A percentile compares a stretch with the other conserved stretches of the same genome.
Evolutionary conservation across 345 rosid species (phyloP).

Genomic region (Populus ilicifolia): DNA sequence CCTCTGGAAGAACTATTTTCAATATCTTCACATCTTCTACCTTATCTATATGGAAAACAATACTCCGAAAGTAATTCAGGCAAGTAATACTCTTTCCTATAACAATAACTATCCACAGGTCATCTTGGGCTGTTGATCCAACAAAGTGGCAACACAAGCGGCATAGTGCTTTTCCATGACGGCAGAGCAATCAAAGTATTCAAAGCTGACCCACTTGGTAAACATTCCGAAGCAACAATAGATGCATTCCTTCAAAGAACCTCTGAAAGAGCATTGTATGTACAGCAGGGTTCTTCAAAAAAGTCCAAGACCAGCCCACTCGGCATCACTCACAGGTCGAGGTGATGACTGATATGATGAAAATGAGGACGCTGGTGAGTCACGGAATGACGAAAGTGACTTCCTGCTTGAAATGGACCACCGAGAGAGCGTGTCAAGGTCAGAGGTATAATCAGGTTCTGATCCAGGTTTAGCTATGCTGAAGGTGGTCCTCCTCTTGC

Average conservation of each 20-base stretch:
- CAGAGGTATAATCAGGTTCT: slow-evolving; percentile 38
- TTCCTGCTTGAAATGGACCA: slow-evolving; percentile 63
- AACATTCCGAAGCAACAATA: not conserved
- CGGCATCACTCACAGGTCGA: slow-evolving; percentile 42
- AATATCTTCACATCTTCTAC: not conserved
- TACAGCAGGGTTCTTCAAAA: slow-evolving; percentile 32
- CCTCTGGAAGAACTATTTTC: not conserved
- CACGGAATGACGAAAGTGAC: slow-evolving; percentile 47
- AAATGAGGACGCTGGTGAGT: slow-evolving; percentile 55
- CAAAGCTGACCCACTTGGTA: not conserved
- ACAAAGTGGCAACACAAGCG: not conserved
- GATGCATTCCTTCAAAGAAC: not conserved
- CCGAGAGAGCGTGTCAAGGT: slow-evolving; percentile 42
- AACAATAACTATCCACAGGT: slow-evolving; percentile 8
- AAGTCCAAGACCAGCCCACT: slow-evolving; percentile 74
- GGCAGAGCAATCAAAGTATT: not conserved
- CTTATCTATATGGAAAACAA: not conserved
- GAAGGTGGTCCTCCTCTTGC: slow-evolving; percentile 26
- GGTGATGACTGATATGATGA: slow-evolving; percentile 70
- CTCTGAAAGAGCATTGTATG: not conserved
- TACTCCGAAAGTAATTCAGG: not conserved
- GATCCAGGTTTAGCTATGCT: slow-evolving; percentile 16
- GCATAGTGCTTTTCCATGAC: not conserved
- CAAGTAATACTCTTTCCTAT: not conserved
- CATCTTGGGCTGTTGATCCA: not conserved